Base-by-base conservation (phyloP, 192 early-diverging fungal genomes). In the Pilobolus umbonatus region DNA sequence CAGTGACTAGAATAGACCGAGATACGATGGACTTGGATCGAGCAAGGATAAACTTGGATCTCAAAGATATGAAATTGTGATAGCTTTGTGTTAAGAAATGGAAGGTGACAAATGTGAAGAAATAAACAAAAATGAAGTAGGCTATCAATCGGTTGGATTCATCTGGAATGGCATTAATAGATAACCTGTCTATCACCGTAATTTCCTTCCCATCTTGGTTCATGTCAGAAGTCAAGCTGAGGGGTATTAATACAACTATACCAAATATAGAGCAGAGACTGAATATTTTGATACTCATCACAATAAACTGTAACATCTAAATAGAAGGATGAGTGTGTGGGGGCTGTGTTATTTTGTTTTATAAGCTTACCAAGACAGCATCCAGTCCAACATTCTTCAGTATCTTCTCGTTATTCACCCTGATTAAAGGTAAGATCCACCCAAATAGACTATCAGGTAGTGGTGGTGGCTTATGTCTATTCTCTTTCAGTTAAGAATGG, bases 351-450 rank as follows among this genome's bases (percentile, higher is more conserved):
- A 7, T 28, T 10, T 30, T 49, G 39, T 28, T 54, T 24, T 24
- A 47, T 10, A 47, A 14, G 17, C 36, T 56, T 77, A 80, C 81
- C 73, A 83, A 67, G 10, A 71, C 76, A 56, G 81, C 81, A 64
- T 83, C 81, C 42, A 83, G 64, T 28, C 81, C 81, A 5, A 83
- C 79, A 39, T 69, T 71, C n/a, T 80, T 69, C 9, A 83, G 46
- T 8, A 83, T 42, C 4, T 71, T 72, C 0, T 61, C 49, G 35
- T 80, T 64, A 15, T 55, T 29, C 10, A 79, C 74, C 15, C 46
- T 30, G 0, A 80, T 2, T 21, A 83, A 57, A 12, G 77, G 73
- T 3, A 65, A 57, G 31, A 83, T 67, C 81, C 81, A 83, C 26
- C 77, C 81, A 51, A 83, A 77, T 46, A 79, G 74, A 21, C 64